Percentiles rank a stretch among this genome's conserved stretches.
Conservation (phyloP, 2,329 filamentous ascomycete genomes). For the Fusarium decemcellulare region DNA sequence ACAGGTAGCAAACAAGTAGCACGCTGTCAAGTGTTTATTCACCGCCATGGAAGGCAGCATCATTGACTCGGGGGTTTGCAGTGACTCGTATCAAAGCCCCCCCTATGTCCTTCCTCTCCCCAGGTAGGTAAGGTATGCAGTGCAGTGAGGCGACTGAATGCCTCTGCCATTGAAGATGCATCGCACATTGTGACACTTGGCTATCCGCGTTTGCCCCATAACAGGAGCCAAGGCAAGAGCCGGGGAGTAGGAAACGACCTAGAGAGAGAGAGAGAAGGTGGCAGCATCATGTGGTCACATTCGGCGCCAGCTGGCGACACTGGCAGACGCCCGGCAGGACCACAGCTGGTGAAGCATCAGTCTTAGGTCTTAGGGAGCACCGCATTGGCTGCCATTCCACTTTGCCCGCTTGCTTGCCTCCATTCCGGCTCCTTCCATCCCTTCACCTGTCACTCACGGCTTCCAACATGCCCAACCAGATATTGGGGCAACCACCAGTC, state of each 20-base stretch:
- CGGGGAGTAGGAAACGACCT: neutral
- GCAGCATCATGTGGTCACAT: constrained; percentile 31
- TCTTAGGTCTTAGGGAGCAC: constrained; percentile 25
- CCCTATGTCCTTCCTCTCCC: neutral
- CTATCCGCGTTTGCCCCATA: constrained; percentile 23
- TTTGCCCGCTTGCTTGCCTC: neutral
- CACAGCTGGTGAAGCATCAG: constrained; percentile 25
- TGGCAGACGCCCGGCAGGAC: constrained; percentile 18
- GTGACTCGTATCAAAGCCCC: constrained; percentile 9
- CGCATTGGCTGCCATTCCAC: constrained; percentile 22
- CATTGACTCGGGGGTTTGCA: constrained; percentile 1
- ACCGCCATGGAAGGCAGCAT: neutral
- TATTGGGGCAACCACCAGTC: constrained; percentile 31
- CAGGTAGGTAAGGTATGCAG: too few relatives aligned
- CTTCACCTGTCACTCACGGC: constrained; percentile 23
- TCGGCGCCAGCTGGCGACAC: constrained; percentile 38
- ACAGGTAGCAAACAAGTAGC: constrained; percentile 6
- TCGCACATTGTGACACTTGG: constrained; percentile 40
- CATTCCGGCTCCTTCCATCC: constrained; percentile 7
- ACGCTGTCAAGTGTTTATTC: constrained; percentile 2
- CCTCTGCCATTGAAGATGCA: constrained; percentile 13
- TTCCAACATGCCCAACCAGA: constrained; percentile 36
- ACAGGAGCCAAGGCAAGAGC: neutral
- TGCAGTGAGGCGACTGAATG: constrained; percentile 18
- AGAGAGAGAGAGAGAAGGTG: neutral